Evolutionary conservation across 768 basidiomycete species (phyloP).

Genomic region (Phylloporus arenicola): DNA sequence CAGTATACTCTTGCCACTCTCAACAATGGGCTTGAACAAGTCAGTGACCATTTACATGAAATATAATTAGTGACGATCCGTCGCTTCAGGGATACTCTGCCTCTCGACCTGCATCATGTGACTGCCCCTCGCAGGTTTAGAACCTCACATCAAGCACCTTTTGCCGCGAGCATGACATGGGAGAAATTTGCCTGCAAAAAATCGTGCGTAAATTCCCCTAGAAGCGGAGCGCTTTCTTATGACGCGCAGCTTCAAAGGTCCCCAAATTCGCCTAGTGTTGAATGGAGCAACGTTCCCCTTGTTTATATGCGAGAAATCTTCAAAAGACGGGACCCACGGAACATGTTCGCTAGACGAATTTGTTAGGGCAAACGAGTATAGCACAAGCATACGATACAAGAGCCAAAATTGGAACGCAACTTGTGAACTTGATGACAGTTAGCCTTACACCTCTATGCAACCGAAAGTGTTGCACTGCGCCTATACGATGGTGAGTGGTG

Average conservation of each 20-base stretch:
- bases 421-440: conserved; percentile 20
- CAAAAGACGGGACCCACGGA: conserved; percentile 13
- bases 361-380: conserved; percentile 12
- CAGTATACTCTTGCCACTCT: conserved; percentile 34
- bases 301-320: conserved; percentile 26
- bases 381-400: conserved; percentile 30
- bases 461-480: not conserved
- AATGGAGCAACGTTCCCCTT: conserved; percentile 37
- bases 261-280: conserved; percentile 38
- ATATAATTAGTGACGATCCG: not conserved
- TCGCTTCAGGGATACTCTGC: conserved; percentile 27
- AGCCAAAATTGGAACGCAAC: conserved; percentile 34
- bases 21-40: conserved; percentile 36
- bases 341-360: too few relatives aligned
- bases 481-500: not conserved
- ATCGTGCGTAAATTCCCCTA: not conserved
- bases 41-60: conserved; percentile 9
- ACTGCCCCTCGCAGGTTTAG: conserved; percentile 30
- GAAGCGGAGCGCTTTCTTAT: not conserved
- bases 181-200: conserved; percentile 20
- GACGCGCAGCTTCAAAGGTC: conserved; percentile 24
- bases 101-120: conserved; percentile 27
- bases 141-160: too few relatives aligned
- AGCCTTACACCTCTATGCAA: not conserved
- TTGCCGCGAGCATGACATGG: conserved; percentile 18